Conservation (phyloP, 345 rosid genomes). For the Salix arbutifolia region DNA sequence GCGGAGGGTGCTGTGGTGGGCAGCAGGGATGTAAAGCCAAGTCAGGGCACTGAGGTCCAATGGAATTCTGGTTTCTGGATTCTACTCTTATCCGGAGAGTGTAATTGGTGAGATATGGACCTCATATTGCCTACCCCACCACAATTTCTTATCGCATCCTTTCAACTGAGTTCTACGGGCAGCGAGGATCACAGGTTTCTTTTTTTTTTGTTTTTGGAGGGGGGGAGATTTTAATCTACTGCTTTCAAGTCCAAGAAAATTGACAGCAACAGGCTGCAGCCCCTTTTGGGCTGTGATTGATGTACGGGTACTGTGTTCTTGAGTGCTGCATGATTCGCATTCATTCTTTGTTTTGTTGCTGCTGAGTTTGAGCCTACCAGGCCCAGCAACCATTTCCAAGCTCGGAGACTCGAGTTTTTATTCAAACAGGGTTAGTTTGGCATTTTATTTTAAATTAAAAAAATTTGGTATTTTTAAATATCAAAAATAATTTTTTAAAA, state of each 20-base stretch:
- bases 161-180: background rate
- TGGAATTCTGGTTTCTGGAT: conserved; percentile 42
- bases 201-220: background rate
- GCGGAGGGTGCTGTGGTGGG: background rate
- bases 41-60: conserved; percentile 30
- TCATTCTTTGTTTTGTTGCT: background rate
- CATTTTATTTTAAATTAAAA: no score
- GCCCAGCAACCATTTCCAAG: no score
- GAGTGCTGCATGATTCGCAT: background rate
- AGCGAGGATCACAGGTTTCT: background rate
- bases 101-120: conserved; percentile 25
- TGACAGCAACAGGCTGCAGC: background rate
- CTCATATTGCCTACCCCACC: conserved; percentile 34
- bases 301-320: background rate
- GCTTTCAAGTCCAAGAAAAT: background rate
- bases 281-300: background rate
- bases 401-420: no score
- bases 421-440: no score
- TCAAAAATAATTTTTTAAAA: no score
- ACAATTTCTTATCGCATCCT: conserved; percentile 28
- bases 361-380: background rate
- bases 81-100: conserved; percentile 56
- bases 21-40: conserved; percentile 10
- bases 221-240: no score
- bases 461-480: no score